These are phyloP conservation scores for Fusarium zealandicum DNA, from an alignment of 2,329 filamentous ascomycete species.

Conservation along the genomic window DNA sequence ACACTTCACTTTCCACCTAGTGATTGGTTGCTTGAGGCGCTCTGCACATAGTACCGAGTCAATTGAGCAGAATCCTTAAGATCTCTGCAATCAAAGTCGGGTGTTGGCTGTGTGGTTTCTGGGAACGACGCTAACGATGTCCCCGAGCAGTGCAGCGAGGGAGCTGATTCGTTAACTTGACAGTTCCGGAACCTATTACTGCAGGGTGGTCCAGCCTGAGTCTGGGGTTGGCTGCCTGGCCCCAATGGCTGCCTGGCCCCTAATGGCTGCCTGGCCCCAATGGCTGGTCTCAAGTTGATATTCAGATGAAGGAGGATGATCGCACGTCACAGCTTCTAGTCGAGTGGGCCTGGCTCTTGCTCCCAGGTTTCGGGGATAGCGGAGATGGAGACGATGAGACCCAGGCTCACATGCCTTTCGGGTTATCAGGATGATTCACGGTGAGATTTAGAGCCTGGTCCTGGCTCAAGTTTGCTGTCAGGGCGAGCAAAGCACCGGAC, in stretches of 20 bases:
- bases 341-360: constrained; percentile 13
- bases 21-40: constrained; percentile 1
- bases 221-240: constrained; percentile 14
- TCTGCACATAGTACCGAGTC: constrained; percentile 17
- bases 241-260: constrained; percentile 22
- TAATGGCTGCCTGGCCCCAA: too few species aligned
- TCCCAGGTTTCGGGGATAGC: constrained; percentile 23
- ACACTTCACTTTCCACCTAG: constrained; percentile 5
- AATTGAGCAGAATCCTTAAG: neutral
- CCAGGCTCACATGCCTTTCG: constrained; percentile 14
- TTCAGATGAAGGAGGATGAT: constrained; percentile 24
- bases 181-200: neutral
- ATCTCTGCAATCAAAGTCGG: neutral
- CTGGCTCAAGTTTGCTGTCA: constrained; percentile 29
- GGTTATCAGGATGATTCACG: constrained; percentile 24
- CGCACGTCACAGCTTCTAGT: constrained; percentile 24
- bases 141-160: constrained; percentile 1
- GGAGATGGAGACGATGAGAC: constrained; percentile 12
- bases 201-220: constrained; percentile 15
- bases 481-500: constrained; percentile 22
- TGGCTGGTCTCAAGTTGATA: constrained; percentile 37
- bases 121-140: constrained; percentile 8
- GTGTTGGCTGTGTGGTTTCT: constrained; percentile 9
- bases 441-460: constrained; percentile 25
- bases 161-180: neutral